Conservation (phyloP, 208 protist species). For the Naegleria fowleri region DNA sequence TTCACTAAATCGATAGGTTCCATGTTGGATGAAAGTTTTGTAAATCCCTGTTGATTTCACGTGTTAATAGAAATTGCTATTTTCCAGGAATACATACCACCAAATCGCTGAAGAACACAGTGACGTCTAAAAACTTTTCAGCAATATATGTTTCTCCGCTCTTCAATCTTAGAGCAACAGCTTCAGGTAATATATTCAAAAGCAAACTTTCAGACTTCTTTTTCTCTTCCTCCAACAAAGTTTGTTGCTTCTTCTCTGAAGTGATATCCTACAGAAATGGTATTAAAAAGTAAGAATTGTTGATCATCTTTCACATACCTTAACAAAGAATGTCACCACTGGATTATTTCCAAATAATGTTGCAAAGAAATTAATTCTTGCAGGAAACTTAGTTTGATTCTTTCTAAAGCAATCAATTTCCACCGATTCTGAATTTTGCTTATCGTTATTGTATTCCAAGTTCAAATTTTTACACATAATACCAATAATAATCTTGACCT, state of each 20-base stretch:
- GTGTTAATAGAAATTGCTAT: background rate
- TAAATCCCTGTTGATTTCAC: background rate
- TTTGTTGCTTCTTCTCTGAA: background rate
- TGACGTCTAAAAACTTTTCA: constrained; percentile 21
- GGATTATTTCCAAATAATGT: background rate
- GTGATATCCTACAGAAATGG: background rate
- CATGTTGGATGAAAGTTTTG: constrained; percentile 12
- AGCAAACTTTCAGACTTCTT: constrained; percentile 26
- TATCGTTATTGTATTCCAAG: background rate
- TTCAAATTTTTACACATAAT: no score
- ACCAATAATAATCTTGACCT: background rate
- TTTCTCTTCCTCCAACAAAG: background rate
- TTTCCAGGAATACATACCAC: background rate
- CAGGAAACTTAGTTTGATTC: background rate
- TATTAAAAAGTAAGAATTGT: no score
- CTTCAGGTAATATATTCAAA: constrained; percentile 31
- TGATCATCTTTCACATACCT: no score
- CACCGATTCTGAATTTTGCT: background rate
- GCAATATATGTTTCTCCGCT: constrained; percentile 27
- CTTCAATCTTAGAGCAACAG: constrained; percentile 13
- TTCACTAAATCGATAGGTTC: background rate
- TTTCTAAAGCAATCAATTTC: background rate
- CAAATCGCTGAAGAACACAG: background rate
- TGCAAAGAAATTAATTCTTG: background rate
- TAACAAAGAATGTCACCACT: background rate